These are phyloP conservation scores for Berberis thunbergii DNA, from an alignment of 164 flowering plant species.

Conservation along the genomic window DNA sequence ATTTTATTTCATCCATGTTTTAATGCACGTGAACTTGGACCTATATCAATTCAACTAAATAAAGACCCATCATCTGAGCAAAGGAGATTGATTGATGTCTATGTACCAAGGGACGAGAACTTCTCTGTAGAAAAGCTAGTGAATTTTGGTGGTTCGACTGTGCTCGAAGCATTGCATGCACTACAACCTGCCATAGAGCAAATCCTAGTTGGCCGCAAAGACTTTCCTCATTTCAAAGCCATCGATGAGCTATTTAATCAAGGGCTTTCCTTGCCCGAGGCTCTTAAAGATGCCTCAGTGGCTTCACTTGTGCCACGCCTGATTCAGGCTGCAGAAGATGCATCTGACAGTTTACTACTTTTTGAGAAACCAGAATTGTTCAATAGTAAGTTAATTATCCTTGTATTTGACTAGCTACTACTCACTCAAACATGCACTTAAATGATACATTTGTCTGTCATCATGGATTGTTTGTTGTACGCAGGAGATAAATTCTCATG, in stretches of 20 bases:
- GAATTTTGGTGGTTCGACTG: conserved; percentile 11
- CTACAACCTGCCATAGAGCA: conserved; percentile 17
- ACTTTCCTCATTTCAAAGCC: conserved; percentile 25
- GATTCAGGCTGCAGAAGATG: background rate
- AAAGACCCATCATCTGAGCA: conserved; percentile 25
- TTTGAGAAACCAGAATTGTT: background rate
- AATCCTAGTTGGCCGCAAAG: conserved; percentile 2
- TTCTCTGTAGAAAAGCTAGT: conserved; percentile 25
- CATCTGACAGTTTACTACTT: background rate
- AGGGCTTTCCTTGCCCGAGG: conserved; percentile 12
- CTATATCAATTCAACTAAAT: background rate
- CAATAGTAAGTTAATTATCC: background rate
- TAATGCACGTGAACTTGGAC: background rate
- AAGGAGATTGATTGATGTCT: background rate
- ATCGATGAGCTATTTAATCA: conserved; percentile 22
- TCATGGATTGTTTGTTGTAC: no score
- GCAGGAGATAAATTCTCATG: no score
- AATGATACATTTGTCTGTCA: no score
- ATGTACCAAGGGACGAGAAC: conserved; percentile 37
- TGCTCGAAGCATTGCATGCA: conserved; percentile 15
- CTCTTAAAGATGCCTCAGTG: background rate
- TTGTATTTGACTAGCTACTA: no score
- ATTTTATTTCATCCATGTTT: background rate
- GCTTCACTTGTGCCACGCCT: background rate
- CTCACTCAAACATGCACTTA: no score